Conservation (phyloP, 164 flowering plant species). For the Liquidambar formosana region DNA sequence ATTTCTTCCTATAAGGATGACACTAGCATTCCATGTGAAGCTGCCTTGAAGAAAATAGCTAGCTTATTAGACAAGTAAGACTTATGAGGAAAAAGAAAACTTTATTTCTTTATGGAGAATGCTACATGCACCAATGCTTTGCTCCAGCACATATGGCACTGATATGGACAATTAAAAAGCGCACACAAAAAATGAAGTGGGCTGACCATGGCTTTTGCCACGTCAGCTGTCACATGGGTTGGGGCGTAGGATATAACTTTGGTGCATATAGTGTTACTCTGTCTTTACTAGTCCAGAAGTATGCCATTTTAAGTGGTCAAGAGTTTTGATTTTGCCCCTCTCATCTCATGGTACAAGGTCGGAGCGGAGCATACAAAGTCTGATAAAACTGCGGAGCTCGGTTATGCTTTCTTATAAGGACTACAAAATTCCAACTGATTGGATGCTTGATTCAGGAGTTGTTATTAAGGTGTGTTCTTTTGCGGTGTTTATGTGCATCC, state of each 20-base stretch:
- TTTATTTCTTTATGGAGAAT: neutral
- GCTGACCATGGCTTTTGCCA: too few species aligned
- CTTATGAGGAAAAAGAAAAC: neutral
- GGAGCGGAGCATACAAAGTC: slow-evolving; percentile 57
- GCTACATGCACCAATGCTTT: too few species aligned
- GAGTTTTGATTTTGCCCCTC: slow-evolving; percentile 6
- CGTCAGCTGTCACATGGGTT: too few species aligned
- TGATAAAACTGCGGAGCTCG: slow-evolving; percentile 44
- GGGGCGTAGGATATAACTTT: too few species aligned
- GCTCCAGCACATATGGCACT: too few species aligned
- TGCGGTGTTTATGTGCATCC: too few species aligned
- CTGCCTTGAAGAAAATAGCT: slow-evolving; percentile 61
- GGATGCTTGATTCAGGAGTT: slow-evolving; percentile 82
- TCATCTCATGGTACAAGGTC: slow-evolving; percentile 36
- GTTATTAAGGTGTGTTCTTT: slow-evolving; percentile 45
- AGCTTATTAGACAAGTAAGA: slow-evolving; percentile 61
- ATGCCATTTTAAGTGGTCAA: neutral
- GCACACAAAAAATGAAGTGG: too few species aligned
- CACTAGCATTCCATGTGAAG: slow-evolving; percentile 39
- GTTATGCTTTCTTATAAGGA: slow-evolving; percentile 43
- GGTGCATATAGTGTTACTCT: too few species aligned
- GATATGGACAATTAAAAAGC: too few species aligned
- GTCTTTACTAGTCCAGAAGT: neutral
- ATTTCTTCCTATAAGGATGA: slow-evolving; percentile 53
- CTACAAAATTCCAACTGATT: slow-evolving; percentile 56